Evolutionary conservation across 2,329 filamentous ascomycete genomes (phyloP), one percentile per base, ranked within the genome.

Genomic region (Paracamarosporium sp.): DNA sequence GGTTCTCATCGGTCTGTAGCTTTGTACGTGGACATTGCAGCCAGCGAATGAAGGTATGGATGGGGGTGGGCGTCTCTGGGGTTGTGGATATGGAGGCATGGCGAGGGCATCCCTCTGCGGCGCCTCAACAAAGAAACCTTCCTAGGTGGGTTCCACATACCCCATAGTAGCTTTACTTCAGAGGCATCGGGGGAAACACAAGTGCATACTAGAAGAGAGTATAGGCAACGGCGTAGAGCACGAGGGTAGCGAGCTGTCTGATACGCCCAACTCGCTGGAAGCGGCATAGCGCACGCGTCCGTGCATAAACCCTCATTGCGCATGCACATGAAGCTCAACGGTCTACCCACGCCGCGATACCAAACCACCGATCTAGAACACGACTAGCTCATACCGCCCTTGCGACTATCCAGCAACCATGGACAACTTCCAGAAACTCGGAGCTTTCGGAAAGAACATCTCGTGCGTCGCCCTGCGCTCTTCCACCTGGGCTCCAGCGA

Each of bases 391-490:
- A 17, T 40, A 43, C 28, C 52, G 17, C 41, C 46, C 41, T 53
- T 56, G 59, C 52, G 50, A 33, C 22, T 22, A 25, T 9, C 13
- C 48, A 15, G 24, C 36, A 65, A 68, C 53, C 64, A 91, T 91
- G 88, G 88, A 90, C 75, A 89, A 89, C 77, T 82, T 91, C 65
- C 83, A 85, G 72, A 48, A 48, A 25, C 45, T 48, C 45, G 45
- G 45, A 9, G 86, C 86, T 60, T 89, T 90, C 72, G 87, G 88
- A 71, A 90, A 90, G 83, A 90, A 85, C 78, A 83, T 91, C 73
- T 85, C 84, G 87, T 89, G 79, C 68, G 84, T 56, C 48, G 55
- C 65, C 58, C 57, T 54, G 27, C 27, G 28, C 53, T 59, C 33
- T 52, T 59, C 57, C 51, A 41, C 59, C 44, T 41, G 36, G 44